phyloP scores from a whole-genome alignment of 169 alveolate species.

The Plasmodium fragile region DNA sequence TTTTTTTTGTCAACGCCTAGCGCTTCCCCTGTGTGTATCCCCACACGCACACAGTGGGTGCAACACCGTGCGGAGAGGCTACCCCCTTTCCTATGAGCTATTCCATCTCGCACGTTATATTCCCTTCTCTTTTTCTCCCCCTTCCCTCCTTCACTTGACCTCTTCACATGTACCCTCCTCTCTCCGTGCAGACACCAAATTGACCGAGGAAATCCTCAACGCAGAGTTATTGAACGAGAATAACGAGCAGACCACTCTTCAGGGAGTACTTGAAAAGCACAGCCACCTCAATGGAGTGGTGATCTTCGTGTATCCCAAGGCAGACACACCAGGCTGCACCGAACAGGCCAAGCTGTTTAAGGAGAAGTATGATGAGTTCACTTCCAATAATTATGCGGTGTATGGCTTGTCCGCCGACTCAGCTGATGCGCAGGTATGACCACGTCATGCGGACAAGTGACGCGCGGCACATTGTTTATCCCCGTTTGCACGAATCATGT shows the following conservation, averaged over 20 bases:
- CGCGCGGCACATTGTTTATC: background rate
- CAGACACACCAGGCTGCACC: constrained; percentile 85
- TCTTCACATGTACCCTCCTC: background rate
- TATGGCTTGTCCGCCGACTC: constrained; percentile 84
- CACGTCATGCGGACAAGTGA: background rate
- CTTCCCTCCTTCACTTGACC: background rate
- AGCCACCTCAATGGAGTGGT: constrained; percentile 81
- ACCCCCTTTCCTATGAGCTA: background rate
- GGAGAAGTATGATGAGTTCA: constrained; percentile 53
- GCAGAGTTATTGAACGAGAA: constrained; percentile 74
- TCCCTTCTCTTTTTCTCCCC: background rate
- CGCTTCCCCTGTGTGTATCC: background rate
- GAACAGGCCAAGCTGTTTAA: constrained; percentile 83
- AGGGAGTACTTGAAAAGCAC: constrained; percentile 72
- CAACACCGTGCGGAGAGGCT: background rate
- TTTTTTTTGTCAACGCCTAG: background rate
- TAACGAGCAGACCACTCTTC: constrained; percentile 71
- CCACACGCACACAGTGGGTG: background rate
- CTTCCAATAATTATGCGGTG: constrained; percentile 60
- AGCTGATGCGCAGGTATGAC: constrained; percentile 44
- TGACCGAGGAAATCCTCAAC: constrained; percentile 75
- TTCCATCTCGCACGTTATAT: background rate
- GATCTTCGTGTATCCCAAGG: constrained; percentile 82
- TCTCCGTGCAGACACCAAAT: constrained; percentile 59
- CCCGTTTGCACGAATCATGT: background rate